Percentiles rank a stretch among this genome's conserved stretches.
Evolutionary conservation across 106 monocot species (phyloP).

Genomic region (Acorus gramineus): DNA sequence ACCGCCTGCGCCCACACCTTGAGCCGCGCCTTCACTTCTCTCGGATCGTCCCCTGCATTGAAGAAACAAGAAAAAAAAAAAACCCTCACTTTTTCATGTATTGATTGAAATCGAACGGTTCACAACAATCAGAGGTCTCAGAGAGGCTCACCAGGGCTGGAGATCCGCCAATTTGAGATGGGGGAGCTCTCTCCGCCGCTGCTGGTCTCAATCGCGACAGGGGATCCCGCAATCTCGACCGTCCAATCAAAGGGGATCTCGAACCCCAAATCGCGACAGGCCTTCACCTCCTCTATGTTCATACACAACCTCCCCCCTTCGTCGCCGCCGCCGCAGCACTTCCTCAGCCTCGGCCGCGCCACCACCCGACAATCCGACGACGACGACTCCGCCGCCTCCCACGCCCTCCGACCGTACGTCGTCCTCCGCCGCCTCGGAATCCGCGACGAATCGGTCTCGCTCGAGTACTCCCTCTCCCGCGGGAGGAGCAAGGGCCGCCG

Average conservation of each 20-base stretch:
- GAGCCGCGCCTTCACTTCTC: slow-evolving; percentile 22
- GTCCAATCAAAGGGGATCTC: slow-evolving; percentile 17
- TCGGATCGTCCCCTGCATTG: slow-evolving; percentile 15
- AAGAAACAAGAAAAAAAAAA: too few species aligned
- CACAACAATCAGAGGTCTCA: too few species aligned
- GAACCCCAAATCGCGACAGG: slow-evolving; percentile 21
- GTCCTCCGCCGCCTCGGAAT: slow-evolving; percentile 18
- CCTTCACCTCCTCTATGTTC: slow-evolving; percentile 27
- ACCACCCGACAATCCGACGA: slow-evolving; percentile 4
- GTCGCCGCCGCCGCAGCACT: background rate
- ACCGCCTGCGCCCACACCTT: slow-evolving; percentile 24
- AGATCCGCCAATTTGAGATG: slow-evolving; percentile 11
- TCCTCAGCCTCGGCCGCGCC: slow-evolving; percentile 11
- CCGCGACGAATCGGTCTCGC: background rate
- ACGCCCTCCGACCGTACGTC: background rate
- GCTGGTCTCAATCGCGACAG: slow-evolving; percentile 15
- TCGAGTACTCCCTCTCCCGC: background rate
- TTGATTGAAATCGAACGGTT: too few species aligned
- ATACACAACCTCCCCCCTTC: slow-evolving; percentile 7
- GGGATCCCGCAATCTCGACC: slow-evolving; percentile 17
- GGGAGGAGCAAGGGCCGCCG: too few species aligned
- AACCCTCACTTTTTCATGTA: too few species aligned
- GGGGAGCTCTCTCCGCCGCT: slow-evolving; percentile 23
- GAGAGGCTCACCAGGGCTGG: slow-evolving; percentile 14
- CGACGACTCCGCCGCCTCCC: background rate